phyloP scores from a whole-genome alignment of 192 early-diverging fungal genomes.

The Allomyces macrogynus region DNA sequence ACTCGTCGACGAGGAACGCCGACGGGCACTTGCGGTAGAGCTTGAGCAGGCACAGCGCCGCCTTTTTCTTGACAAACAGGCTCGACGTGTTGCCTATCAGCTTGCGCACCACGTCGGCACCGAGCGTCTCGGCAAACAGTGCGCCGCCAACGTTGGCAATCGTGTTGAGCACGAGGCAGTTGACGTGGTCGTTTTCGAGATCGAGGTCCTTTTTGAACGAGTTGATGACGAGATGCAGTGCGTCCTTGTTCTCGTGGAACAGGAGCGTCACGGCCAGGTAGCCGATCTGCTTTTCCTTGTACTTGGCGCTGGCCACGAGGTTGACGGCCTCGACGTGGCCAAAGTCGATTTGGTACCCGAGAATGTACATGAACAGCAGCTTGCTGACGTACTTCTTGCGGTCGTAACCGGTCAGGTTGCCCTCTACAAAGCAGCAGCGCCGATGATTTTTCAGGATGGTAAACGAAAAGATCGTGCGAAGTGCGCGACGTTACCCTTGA shows the following conservation, averaged over 20 bases:
- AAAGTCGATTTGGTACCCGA: conserved; percentile 96
- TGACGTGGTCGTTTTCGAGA: conserved; percentile 52
- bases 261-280: conserved; percentile 89
- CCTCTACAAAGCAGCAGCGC: conserved; percentile 30
- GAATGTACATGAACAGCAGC: conserved; percentile 96
- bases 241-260: conserved; percentile 68
- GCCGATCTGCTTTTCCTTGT: conserved; percentile 97
- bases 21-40: conserved; percentile 79
- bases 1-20: conserved; percentile 61
- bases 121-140: conserved; percentile 76
- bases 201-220: conserved; percentile 80
- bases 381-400: conserved; percentile 99
- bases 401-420: conserved; percentile 84
- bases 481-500: conserved; percentile 56
- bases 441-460: too few species aligned
- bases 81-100: conserved; percentile 50
- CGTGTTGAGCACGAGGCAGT: conserved; percentile 81
- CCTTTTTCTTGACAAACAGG: conserved; percentile 92
- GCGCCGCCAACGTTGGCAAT: conserved; percentile 89
- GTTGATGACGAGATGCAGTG: conserved; percentile 63
- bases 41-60: conserved; percentile 74
- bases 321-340: conserved; percentile 93
- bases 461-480: neutral
- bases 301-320: conserved; percentile 70
- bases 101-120: conserved; percentile 59